Base-by-base conservation (phyloP, 2,329 filamentous ascomycete species). In the Zasmidium cellare region DNA sequence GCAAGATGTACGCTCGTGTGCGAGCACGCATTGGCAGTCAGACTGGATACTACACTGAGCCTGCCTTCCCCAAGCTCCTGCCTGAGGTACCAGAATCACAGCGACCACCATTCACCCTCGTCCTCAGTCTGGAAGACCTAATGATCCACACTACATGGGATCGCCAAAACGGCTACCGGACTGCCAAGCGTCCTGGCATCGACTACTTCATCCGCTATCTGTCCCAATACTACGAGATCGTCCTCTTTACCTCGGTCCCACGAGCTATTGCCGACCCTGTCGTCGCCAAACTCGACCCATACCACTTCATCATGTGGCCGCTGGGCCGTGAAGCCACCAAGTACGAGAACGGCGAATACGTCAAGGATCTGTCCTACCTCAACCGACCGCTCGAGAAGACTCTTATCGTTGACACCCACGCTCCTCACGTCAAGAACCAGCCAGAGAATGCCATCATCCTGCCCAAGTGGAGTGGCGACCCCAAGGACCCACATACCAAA, bases 361-460 rank as follows among this genome's bases (percentile, higher is more conserved):
- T 99, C 77, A 99, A 99, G 91, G 94, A 99, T 72, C 86, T 99
- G n/a, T 92, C 92, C 2, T 97, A 96, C 77, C 86, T 99, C 50
- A 99, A 99, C 80, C 90, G 94, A 58, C 92, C 96, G 71, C 84
- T 97, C 31, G 94, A 90, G 65, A 97, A 97, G 79, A 91, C 96
- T 50, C 91, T 99, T 72, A 87, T 99, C 67, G 84, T 99, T 70
- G 94, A 99, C 74, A 96, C 91, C 49, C 87, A 96, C 64, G 78
- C 88, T 41, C 79, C 84, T 44, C 91, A 97, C 69, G 90, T 93
- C 60, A 88, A 90, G 68, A 85, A 89, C 64, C 94, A 99, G 72
- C 94, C 94, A n/a, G 91, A 96, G 70, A 99, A 99, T 75, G 91
- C 94, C 65, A 94, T 99, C 66, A 80, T 97, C 48, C 80, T 99